Conservation (phyloP, 331 rosid genomes). For the Spiraea crenata region DNA sequence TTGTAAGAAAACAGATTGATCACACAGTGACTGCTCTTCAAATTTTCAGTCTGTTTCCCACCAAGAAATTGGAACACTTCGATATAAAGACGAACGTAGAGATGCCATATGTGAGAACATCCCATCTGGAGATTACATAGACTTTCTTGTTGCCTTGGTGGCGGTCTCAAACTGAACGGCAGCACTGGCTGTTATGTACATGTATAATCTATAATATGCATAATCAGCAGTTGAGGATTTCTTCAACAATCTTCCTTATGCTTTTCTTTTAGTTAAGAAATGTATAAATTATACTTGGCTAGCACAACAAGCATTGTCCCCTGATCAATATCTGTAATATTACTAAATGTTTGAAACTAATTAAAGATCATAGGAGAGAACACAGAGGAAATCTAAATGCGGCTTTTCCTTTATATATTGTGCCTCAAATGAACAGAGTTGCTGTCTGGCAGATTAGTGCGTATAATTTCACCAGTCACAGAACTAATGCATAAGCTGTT, state of each 20-base stretch:
- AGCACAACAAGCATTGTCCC: too few species aligned
- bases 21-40: too few species aligned
- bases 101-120: constrained; percentile 42
- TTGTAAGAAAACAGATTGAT: too few species aligned
- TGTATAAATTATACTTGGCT: not conserved
- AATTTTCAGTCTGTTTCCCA: too few species aligned
- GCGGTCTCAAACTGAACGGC: constrained; percentile 32
- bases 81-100: too few species aligned
- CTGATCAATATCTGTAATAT: too few species aligned
- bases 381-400: too few species aligned
- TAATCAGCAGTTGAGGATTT: not conserved
- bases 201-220: not conserved
- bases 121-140: constrained; percentile 46
- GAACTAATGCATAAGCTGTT: not conserved
- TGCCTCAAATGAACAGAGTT: too few species aligned
- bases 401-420: too few species aligned
- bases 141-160: constrained; percentile 56
- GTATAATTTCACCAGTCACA: not conserved
- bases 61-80: too few species aligned
- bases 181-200: not conserved
- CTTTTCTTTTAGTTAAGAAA: not conserved
- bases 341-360: too few species aligned
- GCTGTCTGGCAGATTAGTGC: not conserved
- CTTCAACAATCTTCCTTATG: not conserved
- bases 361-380: too few species aligned